Conservation (phyloP, 129 eudicot genomes). For the Erigeron canadensis region DNA sequence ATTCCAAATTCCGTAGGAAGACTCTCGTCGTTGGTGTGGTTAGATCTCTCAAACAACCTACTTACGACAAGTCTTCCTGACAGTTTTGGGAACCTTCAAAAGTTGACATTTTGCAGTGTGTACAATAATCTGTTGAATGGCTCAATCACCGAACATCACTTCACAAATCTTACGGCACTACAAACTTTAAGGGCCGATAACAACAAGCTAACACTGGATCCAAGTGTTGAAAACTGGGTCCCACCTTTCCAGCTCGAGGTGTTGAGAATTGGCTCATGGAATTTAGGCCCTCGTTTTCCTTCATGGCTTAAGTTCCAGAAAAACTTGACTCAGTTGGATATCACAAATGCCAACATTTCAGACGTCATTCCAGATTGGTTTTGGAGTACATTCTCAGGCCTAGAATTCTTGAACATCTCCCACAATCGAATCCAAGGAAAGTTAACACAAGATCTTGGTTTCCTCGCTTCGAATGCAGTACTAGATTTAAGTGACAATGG, state of each 20-base stretch:
- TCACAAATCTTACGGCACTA: conserved; percentile 36
- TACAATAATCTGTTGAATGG: conserved; percentile 32
- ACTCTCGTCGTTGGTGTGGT: conserved; percentile 17
- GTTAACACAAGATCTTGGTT: conserved; percentile 21
- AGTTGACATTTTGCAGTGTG: conserved; percentile 14
- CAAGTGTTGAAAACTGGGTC: conserved; percentile 24
- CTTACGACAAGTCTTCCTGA: conserved; percentile 39
- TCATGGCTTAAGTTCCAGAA: conserved; percentile 38
- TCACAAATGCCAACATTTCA: conserved; percentile 23
- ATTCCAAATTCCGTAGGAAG: conserved; percentile 36
- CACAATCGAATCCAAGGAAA: conserved; percentile 35
- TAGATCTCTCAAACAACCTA: conserved; percentile 25
- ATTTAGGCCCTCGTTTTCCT: conserved; percentile 36
- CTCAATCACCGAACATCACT: conserved; percentile 36
- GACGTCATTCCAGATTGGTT: conserved; percentile 38
- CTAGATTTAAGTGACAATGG: conserved; percentile 36
- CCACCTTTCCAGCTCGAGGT: conserved; percentile 37
- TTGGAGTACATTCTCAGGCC: conserved; percentile 15
- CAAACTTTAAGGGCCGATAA: conserved; percentile 10
- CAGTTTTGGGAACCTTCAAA: conserved; percentile 35
- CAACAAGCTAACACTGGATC: conserved; percentile 31
- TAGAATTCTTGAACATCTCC: conserved; percentile 25
- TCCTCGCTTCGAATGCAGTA: conserved; percentile 9
- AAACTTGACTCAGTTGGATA: conserved; percentile 22
- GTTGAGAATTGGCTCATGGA: conserved; percentile 24